Evolutionary conservation across 2,329 filamentous ascomycete species (phyloP).

Genomic region (Sporothrix variecibatus): DNA sequence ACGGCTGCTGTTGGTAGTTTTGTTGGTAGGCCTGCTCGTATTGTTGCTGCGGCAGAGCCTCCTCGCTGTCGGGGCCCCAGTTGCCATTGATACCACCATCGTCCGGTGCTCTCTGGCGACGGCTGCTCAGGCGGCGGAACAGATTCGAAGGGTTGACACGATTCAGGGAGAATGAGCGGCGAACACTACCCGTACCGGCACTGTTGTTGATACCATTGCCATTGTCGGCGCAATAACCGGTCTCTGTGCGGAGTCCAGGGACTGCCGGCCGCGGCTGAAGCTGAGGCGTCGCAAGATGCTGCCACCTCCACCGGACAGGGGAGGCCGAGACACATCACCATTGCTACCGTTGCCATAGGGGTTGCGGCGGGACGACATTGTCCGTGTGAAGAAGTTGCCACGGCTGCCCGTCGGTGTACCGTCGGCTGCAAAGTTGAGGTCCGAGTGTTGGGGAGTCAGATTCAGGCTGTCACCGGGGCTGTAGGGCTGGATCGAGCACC

Average conservation of each 20-base stretch:
- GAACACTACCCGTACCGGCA: constrained; percentile 32
- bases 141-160: constrained; percentile 43
- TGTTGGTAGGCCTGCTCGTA: constrained; percentile 2
- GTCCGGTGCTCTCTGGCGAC: constrained; percentile 45
- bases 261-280: constrained; percentile 40
- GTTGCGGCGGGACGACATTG: constrained; percentile 42
- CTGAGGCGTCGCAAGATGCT: constrained; percentile 50
- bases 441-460: constrained; percentile 60
- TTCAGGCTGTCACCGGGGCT: constrained; percentile 75
- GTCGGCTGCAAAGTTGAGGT: constrained; percentile 47
- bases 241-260: constrained; percentile 41
- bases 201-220: neutral
- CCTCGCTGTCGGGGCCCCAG: constrained; percentile 51
- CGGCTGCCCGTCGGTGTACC: constrained; percentile 41
- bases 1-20: constrained; percentile 8
- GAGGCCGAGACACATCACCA: constrained; percentile 51
- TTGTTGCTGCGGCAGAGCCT: constrained; percentile 33
- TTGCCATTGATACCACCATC: constrained; percentile 59
- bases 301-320: constrained; percentile 45
- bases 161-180: constrained; percentile 55
- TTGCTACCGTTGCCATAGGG: constrained; percentile 38
- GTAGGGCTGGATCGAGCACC: constrained; percentile 90
- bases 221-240: constrained; percentile 23
- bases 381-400: constrained; percentile 48
- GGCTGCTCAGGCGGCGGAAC: constrained; percentile 43